These are phyloP conservation scores for Naumovozyma dairenensis DNA, from an alignment of 805 yeast genomes.

Conservation along the genomic window DNA sequence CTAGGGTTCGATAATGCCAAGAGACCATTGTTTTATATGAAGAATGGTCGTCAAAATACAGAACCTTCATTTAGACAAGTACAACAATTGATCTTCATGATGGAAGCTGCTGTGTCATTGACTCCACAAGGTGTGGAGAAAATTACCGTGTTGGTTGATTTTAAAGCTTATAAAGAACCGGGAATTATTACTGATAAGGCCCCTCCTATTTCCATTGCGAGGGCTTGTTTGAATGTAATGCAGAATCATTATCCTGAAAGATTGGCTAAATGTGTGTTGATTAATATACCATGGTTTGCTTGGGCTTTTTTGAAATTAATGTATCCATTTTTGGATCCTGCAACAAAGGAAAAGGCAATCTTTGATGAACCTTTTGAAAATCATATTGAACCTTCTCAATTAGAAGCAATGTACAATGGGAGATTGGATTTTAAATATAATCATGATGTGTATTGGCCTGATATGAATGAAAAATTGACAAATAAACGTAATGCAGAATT, in stretches of 20 bases:
- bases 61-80: constrained; percentile 43
- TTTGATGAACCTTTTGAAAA: constrained; percentile 50
- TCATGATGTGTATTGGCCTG: constrained; percentile 47
- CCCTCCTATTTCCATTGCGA: constrained; percentile 43
- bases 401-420: constrained; percentile 40
- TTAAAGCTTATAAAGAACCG: constrained; percentile 34
- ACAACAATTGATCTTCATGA: constrained; percentile 47
- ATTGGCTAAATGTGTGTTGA: constrained; percentile 42
- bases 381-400: constrained; percentile 43
- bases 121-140: constrained; percentile 54
- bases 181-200: constrained; percentile 31
- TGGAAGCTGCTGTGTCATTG: constrained; percentile 41
- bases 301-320: constrained; percentile 46
- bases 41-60: constrained; percentile 48
- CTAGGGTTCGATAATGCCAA: constrained; percentile 46
- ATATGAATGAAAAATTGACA: constrained; percentile 36
- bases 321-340: constrained; percentile 51
- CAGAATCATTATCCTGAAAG: constrained; percentile 54
- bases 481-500: constrained; percentile 32
- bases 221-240: constrained; percentile 40
- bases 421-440: constrained; percentile 40
- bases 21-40: constrained; percentile 43
- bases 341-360: constrained; percentile 46
- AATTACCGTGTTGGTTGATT: constrained; percentile 45
- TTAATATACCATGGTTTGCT: constrained; percentile 49